Evolutionary conservation across 1,284 basidiomycete genomes (phyloP).

Genomic region (Ceratobasidium sp.): DNA sequence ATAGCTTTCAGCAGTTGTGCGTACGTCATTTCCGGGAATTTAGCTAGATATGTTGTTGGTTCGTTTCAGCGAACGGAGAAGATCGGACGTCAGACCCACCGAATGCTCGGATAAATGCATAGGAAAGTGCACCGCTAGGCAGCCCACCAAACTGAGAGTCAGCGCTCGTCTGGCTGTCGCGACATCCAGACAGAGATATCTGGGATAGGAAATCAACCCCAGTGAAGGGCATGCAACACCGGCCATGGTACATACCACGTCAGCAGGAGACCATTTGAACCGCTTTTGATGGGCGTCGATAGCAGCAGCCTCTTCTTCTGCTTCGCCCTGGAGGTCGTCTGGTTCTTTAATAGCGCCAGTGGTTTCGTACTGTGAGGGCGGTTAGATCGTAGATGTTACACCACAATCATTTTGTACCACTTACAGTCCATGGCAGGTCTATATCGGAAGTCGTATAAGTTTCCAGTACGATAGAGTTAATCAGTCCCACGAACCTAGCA

Average conservation of each 20-base stretch:
- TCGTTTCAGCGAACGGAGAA: no score
- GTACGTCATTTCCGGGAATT: slow-evolving; percentile 42
- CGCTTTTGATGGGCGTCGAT: slow-evolving; percentile 40
- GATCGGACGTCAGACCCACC: not conserved
- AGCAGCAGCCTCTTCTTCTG: slow-evolving; percentile 30
- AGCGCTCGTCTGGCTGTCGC: slow-evolving; percentile 40
- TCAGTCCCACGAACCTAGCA: slow-evolving; percentile 1
- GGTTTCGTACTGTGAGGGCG: slow-evolving; percentile 24
- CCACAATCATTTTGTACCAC: not conserved
- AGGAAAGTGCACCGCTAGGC: slow-evolving; percentile 34
- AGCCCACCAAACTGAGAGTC: slow-evolving; percentile 39
- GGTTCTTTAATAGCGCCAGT: slow-evolving; percentile 40
- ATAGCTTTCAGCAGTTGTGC: slow-evolving; percentile 37
- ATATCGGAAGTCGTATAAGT: not conserved
- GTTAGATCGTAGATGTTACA: not conserved
- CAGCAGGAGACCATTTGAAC: slow-evolving; percentile 44
- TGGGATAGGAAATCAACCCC: not conserved
- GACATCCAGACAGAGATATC: slow-evolving; percentile 36
- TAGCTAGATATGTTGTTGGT: slow-evolving; percentile 13
- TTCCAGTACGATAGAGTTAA: not conserved
- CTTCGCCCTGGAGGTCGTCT: slow-evolving; percentile 41
- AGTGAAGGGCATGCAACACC: not conserved
- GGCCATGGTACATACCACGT: slow-evolving; percentile 22
- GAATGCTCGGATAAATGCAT: slow-evolving; percentile 43
- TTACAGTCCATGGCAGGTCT: slow-evolving; percentile 43